phyloP scores from a whole-genome alignment of 768 basidiomycete genomes.

The Phylloporus arenicola region DNA sequence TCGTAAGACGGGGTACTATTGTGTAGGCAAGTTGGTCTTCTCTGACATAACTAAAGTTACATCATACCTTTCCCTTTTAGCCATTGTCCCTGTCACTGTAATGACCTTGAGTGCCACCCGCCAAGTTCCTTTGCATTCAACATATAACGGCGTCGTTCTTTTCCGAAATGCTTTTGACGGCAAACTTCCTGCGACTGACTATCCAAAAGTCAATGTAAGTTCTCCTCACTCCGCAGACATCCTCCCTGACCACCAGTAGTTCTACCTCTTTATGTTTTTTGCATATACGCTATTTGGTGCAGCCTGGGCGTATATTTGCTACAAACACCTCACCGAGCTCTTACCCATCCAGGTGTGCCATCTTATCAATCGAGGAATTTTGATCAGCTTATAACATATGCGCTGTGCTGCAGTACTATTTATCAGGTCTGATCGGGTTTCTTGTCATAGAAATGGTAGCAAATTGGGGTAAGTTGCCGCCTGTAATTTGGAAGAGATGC shows the following conservation, averaged over 20 bases:
- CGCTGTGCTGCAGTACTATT: conserved; percentile 60
- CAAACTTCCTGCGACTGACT: conserved; percentile 85
- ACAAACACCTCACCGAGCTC: conserved; percentile 72
- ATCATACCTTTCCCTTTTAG: conserved; percentile 35
- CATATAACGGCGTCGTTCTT: conserved; percentile 71
- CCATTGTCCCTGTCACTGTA: conserved; percentile 86
- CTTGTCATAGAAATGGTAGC: conserved; percentile 93
- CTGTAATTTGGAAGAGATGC: background rate
- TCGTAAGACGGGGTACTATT: conserved; percentile 89
- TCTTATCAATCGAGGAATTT: background rate
- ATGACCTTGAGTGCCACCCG: conserved; percentile 34
- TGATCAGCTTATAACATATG: conserved; percentile 1
- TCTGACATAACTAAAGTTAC: background rate
- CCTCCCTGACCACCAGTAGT: conserved; percentile 40
- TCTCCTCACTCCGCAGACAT: background rate
- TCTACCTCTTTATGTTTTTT: conserved; percentile 81
- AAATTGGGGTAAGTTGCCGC: conserved; percentile 61
- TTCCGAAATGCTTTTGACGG: conserved; percentile 90
- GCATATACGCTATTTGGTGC: conserved; percentile 65
- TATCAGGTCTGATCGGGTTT: conserved; percentile 82
- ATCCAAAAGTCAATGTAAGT: conserved; percentile 92
- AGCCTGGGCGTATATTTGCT: conserved; percentile 83
- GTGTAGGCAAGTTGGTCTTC: conserved; percentile 65
- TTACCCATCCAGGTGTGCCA: conserved; percentile 75
- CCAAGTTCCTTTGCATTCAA: conserved; percentile 60